Conservation (phyloP, 176 grass and related monocot genomes). For the Cocos nucifera region DNA sequence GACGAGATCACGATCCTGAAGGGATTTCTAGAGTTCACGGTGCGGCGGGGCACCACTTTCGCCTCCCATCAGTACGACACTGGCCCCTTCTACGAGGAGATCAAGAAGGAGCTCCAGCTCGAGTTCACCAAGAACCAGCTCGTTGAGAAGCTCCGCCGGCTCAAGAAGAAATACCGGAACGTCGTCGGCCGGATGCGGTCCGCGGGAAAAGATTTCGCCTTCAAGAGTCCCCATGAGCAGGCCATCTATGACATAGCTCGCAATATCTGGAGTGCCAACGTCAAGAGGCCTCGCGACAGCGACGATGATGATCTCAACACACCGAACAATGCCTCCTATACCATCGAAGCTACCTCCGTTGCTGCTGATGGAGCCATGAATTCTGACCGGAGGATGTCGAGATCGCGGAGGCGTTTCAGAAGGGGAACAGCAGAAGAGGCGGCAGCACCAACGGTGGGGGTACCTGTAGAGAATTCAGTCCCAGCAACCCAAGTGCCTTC, state of each 20-base stretch:
- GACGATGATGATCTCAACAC: conserved; percentile 57
- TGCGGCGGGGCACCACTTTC: conserved; percentile 75
- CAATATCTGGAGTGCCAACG: conserved; percentile 62
- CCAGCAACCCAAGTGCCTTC: conserved; percentile 11
- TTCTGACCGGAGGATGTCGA: conserved; percentile 29
- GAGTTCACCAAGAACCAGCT: conserved; percentile 92
- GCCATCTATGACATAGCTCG: conserved; percentile 79
- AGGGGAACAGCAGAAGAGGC: conserved; percentile 39
- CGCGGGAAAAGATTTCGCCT: conserved; percentile 41
- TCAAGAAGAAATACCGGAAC: conserved; percentile 91
- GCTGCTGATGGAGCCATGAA: conserved; percentile 17
- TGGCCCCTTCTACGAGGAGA: conserved; percentile 87
- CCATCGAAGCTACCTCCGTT: background rate
- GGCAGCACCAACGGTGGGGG: conserved; percentile 11
- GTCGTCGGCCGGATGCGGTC: conserved; percentile 44
- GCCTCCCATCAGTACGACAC: conserved; percentile 95
- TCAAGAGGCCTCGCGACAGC: conserved; percentile 40
- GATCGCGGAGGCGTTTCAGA: conserved; percentile 32
- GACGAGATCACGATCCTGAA: conserved; percentile 82
- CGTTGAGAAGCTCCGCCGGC: conserved; percentile 86
- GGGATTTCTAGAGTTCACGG: conserved; percentile 80
- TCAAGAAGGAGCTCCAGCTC: conserved; percentile 52
- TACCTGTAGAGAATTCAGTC: conserved; percentile 26
- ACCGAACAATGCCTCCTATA: background rate
- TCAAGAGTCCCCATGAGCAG: conserved; percentile 65